A percentile compares a stretch with the other conserved stretches of the same genome.
Conservation (phyloP, 768 basidiomycete genomes). For the Mycena sanguinolenta region DNA sequence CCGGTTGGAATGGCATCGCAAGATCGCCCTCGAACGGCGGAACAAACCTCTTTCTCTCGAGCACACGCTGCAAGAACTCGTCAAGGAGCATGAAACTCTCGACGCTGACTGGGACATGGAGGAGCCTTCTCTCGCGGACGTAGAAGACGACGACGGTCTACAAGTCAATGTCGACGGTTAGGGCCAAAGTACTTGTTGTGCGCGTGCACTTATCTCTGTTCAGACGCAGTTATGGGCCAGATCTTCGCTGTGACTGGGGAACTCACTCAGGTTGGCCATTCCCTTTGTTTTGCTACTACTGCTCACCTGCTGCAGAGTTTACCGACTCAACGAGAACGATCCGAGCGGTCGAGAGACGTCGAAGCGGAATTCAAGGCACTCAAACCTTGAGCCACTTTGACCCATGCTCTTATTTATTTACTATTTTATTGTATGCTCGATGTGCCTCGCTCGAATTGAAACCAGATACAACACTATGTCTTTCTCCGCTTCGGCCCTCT, state of each 20-base stretch:
- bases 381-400: conserved; percentile 52
- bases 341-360: conserved; percentile 57
- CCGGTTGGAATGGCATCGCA: conserved; percentile 79
- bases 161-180: conserved; percentile 40
- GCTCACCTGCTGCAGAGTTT: conserved; percentile 53
- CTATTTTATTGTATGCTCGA: too few relatives aligned
- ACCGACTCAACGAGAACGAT: conserved; percentile 63
- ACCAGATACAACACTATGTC: too few relatives aligned
- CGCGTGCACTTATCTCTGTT: neutral
- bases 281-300: conserved; percentile 29
- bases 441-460: too few relatives aligned
- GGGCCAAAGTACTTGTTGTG: conserved; percentile 17
- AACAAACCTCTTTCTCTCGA: conserved; percentile 70
- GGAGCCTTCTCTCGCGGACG: neutral
- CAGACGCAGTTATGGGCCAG: conserved; percentile 11
- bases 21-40: conserved; percentile 77
- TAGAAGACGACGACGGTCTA: conserved; percentile 5
- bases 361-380: conserved; percentile 65
- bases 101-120: conserved; percentile 39
- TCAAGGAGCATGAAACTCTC: conserved; percentile 47
- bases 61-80: conserved; percentile 45
- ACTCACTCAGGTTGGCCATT: conserved; percentile 23
- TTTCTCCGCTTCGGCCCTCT: conserved; percentile 67
- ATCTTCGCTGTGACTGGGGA: conserved; percentile 25
- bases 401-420: neutral